phyloP scores from a whole-genome alignment of 495 filamentous ascomycete species.

The Lasiosphaeris hirsuta region DNA sequence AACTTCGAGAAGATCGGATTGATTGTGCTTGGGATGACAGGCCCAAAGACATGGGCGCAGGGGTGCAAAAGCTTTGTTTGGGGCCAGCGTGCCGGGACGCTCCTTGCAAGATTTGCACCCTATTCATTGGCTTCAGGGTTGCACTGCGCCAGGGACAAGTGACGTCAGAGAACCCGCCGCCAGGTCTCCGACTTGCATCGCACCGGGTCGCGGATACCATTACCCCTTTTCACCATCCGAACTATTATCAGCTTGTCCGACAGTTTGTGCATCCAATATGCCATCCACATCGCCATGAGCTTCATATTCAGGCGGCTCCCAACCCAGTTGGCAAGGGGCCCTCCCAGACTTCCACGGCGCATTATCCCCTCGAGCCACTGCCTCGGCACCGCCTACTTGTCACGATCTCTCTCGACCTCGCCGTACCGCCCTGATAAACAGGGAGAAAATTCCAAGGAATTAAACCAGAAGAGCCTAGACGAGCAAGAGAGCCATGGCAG shows the following conservation, averaged over 20 bases:
- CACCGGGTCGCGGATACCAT: no score
- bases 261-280: not conserved
- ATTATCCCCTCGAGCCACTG: not conserved
- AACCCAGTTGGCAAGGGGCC: constrained; percentile 8
- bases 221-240: not conserved
- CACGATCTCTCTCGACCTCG: constrained; percentile 2
- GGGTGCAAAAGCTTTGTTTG: not conserved
- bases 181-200: no score
- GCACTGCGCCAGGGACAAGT: constrained; percentile 5
- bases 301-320: constrained; percentile 18
- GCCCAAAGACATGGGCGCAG: not conserved
- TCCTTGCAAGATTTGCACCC: not conserved
- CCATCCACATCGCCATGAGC: constrained; percentile 20
- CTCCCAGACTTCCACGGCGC: not conserved
- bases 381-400: not conserved
- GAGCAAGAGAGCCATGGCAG: constrained; percentile 38
- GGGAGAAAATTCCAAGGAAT: constrained; percentile 33
- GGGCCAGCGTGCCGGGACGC: not conserved
- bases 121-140: not conserved
- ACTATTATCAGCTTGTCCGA: no score
- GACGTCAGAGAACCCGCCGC: not conserved
- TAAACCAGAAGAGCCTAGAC: constrained; percentile 37
- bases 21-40: no score
- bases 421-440: constrained; percentile 8
- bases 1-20: no score